Evolutionary conservation across 2,329 filamentous ascomycete species (phyloP), one percentile per base, ranked within the genome.

Genomic region (Xylaria sp.): DNA sequence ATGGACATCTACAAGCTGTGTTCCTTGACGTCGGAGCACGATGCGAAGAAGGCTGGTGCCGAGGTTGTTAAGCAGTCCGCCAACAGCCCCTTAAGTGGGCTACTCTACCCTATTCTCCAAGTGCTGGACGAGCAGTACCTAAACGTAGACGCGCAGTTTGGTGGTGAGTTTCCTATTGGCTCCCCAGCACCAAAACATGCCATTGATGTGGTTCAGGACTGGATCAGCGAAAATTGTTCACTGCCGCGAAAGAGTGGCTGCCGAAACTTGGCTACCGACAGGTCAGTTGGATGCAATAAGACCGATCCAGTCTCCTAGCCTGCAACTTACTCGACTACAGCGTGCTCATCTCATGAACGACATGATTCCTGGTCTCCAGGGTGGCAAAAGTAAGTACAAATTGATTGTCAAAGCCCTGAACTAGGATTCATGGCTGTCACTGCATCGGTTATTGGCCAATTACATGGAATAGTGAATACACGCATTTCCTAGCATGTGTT

Each of bases 1-100:
- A 96, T 97, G 92, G 95, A 98, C 77, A 81, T 97, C 38, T 95
- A 94, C 81, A 89, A 91, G 76, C 78, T 98, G 71, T 87, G 86
- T 51, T 90, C 15, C 89, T 94, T 80, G 89, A 94, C 76, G 90
- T 96, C 71, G 42, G 75, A 76, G 69, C 74, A 74, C 13, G 77
- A 77, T 75, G 93, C 94, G 17, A 93, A 94, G 80, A 96, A 93
- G 80, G 94, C 95, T 0, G 95, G 95, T 44, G 92, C 93, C 1
- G 96, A 98, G 80, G 89, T 98, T 7, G 95, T 99, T 71, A 98
- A 98, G 85, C 94, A 98, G 82, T 89, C 91, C 3, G 87, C 88
- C 63, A 94, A 95, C 75, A 88, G 91, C 10, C 87, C 91, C 2
- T 78, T 96, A 61, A 89, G 86, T 63, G 92, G 92, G 0, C 84